These are phyloP conservation scores for Volvox carteri DNA, from an alignment of 163 green algal species.

Conservation along the genomic window DNA sequence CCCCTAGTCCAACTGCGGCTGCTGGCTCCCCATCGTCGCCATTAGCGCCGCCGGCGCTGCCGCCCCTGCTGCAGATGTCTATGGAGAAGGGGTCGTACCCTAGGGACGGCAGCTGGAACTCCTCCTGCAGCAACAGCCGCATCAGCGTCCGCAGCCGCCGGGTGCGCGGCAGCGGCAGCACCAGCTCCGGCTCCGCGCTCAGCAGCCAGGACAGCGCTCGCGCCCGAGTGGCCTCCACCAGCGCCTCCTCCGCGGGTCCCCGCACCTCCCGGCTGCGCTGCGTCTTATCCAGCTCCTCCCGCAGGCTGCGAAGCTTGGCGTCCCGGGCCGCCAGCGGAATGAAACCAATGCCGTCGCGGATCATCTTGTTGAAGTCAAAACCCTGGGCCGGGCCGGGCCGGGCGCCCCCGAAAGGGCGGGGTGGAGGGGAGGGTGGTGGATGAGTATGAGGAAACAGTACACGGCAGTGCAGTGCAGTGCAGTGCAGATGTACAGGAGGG, in stretches of 20 bases:
- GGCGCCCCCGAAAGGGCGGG: too few relatives aligned
- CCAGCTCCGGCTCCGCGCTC: slow-evolving; percentile 8
- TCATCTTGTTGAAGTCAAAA: slow-evolving; percentile 63
- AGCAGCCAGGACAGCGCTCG: slow-evolving; percentile 23
- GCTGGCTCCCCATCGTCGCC: background rate
- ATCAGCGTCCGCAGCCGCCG: background rate
- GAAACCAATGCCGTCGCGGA: slow-evolving; percentile 55
- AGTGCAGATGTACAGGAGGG: too few relatives aligned
- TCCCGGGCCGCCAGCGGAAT: background rate
- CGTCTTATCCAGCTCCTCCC: slow-evolving; percentile 20
- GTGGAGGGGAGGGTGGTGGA: too few relatives aligned
- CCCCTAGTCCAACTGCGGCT: background rate
- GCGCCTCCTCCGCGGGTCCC: background rate
- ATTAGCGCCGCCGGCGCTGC: background rate
- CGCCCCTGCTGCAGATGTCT: background rate
- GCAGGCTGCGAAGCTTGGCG: background rate
- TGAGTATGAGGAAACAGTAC: background rate
- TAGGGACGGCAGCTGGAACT: slow-evolving; percentile 43
- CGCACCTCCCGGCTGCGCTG: background rate
- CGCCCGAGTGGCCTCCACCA: background rate
- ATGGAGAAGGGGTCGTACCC: slow-evolving; percentile 5
- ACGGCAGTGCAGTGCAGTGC: background rate
- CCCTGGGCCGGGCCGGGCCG: background rate
- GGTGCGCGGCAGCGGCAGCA: slow-evolving; percentile 33
- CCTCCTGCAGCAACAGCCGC: slow-evolving; percentile 7